These are phyloP conservation scores for Fonsecaea pedrosoi DNA, from an alignment of 2,329 filamentous ascomycete species.

Conservation along the genomic window DNA sequence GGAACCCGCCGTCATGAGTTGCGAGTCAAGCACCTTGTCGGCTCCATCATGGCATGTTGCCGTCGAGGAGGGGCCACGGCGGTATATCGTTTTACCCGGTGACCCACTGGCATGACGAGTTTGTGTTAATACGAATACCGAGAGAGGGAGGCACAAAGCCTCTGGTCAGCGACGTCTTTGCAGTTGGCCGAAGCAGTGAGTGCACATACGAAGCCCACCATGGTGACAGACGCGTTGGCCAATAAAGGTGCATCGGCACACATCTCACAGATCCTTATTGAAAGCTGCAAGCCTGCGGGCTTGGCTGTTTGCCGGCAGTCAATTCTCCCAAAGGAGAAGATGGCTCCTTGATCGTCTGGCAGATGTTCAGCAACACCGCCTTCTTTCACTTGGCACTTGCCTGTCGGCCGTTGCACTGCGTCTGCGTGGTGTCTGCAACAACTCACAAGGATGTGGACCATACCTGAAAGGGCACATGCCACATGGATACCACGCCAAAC, in stretches of 20 bases:
- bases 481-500: no score
- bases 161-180: not conserved
- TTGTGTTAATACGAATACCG: not conserved
- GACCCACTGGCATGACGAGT: not conserved
- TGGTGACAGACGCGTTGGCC: not conserved
- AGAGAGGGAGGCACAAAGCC: not conserved
- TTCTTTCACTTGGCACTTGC: not conserved
- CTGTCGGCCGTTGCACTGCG: not conserved
- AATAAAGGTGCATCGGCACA: not conserved
- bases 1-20: not conserved
- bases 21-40: not conserved
- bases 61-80: not conserved
- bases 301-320: not conserved
- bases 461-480: not conserved
- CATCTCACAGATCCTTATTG: not conserved
- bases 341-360: not conserved
- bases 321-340: not conserved
- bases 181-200: not conserved
- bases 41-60: not conserved
- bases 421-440: not conserved
- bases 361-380: not conserved
- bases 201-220: not conserved
- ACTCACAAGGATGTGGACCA: not conserved
- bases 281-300: not conserved
- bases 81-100: constrained; percentile 4